A percentile compares a stretch with the other conserved stretches of the same genome.
phyloP scores from a whole-genome alignment of 129 eudicot species.

The Flaveria brownii region DNA sequence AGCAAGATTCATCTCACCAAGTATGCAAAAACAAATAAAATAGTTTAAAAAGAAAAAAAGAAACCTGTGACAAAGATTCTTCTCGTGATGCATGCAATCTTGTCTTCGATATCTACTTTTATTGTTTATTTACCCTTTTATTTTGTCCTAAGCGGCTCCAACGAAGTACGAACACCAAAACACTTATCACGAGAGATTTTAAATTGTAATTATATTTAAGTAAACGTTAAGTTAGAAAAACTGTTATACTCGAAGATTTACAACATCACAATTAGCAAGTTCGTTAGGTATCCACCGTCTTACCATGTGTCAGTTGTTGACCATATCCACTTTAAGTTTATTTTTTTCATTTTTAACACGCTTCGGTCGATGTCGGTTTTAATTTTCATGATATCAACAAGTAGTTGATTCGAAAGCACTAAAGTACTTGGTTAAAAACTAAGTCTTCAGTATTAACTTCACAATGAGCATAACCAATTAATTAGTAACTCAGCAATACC shows the following conservation, averaged over 20 bases:
- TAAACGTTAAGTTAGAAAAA: background rate
- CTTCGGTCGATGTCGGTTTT: too few species aligned
- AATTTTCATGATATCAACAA: too few species aligned
- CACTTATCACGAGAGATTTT: background rate
- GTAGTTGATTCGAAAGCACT: too few species aligned
- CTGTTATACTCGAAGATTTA: background rate
- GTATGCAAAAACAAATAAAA: conserved; percentile 16
- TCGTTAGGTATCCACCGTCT: too few species aligned
- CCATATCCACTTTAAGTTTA: too few species aligned
- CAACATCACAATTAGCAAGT: too few species aligned
- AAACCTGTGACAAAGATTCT: conserved; percentile 41
- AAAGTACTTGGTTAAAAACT: too few species aligned
- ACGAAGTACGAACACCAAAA: conserved; percentile 17
- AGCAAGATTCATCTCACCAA: conserved; percentile 32
- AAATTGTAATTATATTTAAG: background rate
- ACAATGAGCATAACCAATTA: too few species aligned
- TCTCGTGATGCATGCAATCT: conserved; percentile 33
- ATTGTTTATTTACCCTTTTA: background rate
- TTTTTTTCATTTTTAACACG: too few species aligned
- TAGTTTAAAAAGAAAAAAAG: conserved; percentile 7
- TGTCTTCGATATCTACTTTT: conserved; percentile 23
- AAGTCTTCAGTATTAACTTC: too few species aligned
- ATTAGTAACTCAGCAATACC: too few species aligned
- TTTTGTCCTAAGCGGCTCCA: background rate
- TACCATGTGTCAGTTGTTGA: too few species aligned